Evolutionary conservation across 129 eudicot species (phyloP), one percentile per base, ranked within the genome.

Genomic region (Saposhnikovia divaricata): DNA sequence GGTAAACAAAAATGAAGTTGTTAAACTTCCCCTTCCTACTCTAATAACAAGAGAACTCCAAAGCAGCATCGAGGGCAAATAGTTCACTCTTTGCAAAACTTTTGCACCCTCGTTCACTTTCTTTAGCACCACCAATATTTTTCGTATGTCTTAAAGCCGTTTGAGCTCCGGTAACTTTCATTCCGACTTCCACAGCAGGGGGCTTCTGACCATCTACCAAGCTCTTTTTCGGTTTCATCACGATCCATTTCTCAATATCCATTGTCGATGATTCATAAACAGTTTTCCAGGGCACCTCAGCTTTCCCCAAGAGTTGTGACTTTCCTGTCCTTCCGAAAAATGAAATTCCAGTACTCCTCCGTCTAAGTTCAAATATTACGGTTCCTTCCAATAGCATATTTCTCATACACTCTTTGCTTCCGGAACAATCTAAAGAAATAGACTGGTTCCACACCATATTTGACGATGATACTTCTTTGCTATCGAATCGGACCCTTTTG

Each of bases 301-400:
- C 87, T 77, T 85, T 85, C 23, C 90, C 98, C 48, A 90, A 9
- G 6, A 87, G 86, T 5, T 82, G 86, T 9, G 98, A 93, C 78
- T 87, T 84, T 5, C 84, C 78, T 9, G 78, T 74, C 57, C 85
- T 84, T 73, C 91, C 80, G 25, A 90, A 75, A 45, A 82, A 39
- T 7, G 90, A 42, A 27, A 28, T 11, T 4, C 75, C 76, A 39
- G 42, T 39, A 69, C 79, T 82, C 68, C 89, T 81, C 42, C 70
- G 50, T 25, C 95, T 79, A 21, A 92, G 87, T 81, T 92, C 93
- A 63, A 90, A 85, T 34, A 78, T 79, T 8, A 90, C 77, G 31
- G 16, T 83, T 43, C 87, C 89, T 16, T 88, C 78, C 65, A 27
- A 74, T 77, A 90, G 81, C 83, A 51, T 74, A n/a, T 78, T 61